Percentiles rank a stretch among this genome's conserved stretches.
These are phyloP conservation scores for Syzygium oleosum DNA, from an alignment of 345 rosid genomes.

Conservation along the genomic window DNA sequence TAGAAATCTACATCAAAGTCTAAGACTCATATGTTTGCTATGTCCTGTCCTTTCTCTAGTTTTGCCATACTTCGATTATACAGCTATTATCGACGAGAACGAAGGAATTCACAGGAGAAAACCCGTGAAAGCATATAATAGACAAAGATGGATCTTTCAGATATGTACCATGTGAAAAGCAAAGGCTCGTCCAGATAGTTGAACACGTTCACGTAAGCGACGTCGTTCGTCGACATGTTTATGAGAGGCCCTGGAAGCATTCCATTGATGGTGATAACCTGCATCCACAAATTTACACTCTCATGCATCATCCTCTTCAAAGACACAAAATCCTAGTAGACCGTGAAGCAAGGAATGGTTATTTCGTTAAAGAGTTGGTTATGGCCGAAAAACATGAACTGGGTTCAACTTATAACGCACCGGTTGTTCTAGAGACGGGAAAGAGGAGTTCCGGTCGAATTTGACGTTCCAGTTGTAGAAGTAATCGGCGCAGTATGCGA, in stretches of 20 bases:
- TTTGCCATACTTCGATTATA: not conserved
- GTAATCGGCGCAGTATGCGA: not conserved
- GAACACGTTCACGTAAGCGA: slow-evolving; percentile 31
- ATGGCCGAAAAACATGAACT: not conserved
- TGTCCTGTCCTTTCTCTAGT: not conserved
- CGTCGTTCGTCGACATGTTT: slow-evolving; percentile 43
- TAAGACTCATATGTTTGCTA: not conserved
- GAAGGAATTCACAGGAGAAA: not conserved
- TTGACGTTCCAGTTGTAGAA: slow-evolving; percentile 33
- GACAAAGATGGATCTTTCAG: not conserved
- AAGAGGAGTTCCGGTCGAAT: slow-evolving; percentile 6
- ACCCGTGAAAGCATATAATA: not conserved
- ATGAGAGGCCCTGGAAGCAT: slow-evolving; percentile 61
- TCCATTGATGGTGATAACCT: slow-evolving; percentile 51
- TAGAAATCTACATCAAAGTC: not conserved
- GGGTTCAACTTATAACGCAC: slow-evolving; percentile 5
- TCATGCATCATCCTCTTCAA: not conserved
- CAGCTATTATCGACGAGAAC: not conserved
- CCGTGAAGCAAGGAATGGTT: not conserved
- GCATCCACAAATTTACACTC: not conserved
- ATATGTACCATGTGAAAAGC: slow-evolving; percentile 47
- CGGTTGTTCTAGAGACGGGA: slow-evolving; percentile 13
- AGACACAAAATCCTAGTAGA: not conserved
- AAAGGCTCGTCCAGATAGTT: slow-evolving; percentile 53
- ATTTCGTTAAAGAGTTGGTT: not conserved